Percentiles rank a stretch among this genome's conserved stretches.
Evolutionary conservation across 2,329 filamentous ascomycete genomes (phyloP).

Genomic region (Fonsecaea erecta): DNA sequence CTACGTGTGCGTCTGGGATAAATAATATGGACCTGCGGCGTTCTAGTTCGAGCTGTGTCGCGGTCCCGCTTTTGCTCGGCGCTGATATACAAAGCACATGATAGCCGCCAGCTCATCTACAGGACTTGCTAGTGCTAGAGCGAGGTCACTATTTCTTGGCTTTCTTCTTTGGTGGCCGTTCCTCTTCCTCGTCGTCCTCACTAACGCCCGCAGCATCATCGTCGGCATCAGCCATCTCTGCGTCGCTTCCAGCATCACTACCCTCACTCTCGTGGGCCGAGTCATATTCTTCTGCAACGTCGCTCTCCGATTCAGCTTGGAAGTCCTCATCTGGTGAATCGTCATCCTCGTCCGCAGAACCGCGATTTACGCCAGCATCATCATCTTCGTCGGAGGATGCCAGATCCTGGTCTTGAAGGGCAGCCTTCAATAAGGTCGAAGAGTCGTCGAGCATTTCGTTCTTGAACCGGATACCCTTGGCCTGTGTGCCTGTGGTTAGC

Average conservation of each 20-base stretch:
- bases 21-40: background rate
- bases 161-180: slow-evolving; percentile 68
- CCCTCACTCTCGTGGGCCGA: slow-evolving; percentile 86
- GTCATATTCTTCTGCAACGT: slow-evolving; percentile 96
- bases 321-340: slow-evolving; percentile 97
- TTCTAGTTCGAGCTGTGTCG: slow-evolving; percentile 19
- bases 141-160: slow-evolving; percentile 52
- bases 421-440: slow-evolving; percentile 71
- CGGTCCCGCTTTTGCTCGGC: background rate
- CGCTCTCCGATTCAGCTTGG: slow-evolving; percentile 85
- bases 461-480: slow-evolving; percentile 93
- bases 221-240: slow-evolving; percentile 57
- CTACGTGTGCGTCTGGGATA: background rate
- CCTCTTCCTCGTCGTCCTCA: slow-evolving; percentile 55
- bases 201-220: slow-evolving; percentile 51
- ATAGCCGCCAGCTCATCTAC: background rate
- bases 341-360: slow-evolving; percentile 93
- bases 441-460: slow-evolving; percentile 97
- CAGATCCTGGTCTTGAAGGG: slow-evolving; percentile 81
- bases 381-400: slow-evolving; percentile 44
- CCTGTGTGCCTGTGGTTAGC: slow-evolving; percentile 40
- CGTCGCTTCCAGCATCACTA: slow-evolving; percentile 61
- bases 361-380: slow-evolving; percentile 60
- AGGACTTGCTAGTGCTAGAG: background rate
- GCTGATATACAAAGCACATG: background rate